Evolutionary conservation across 257 asterid species (phyloP), one percentile per base, ranked within the genome.

Genomic region (Solanum clarkiae): DNA sequence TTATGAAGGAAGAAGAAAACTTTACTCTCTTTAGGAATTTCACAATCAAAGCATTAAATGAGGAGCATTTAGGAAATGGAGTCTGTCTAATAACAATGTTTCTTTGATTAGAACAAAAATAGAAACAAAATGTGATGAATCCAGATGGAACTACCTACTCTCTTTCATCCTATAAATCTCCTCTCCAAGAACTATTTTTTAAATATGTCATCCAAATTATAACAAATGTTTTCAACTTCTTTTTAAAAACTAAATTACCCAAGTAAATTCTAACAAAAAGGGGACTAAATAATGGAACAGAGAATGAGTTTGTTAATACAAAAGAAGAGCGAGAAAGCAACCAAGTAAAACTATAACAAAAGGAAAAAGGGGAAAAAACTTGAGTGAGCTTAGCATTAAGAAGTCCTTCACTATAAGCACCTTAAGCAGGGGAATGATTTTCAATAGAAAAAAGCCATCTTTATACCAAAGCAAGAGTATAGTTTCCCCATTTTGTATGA

Each of bases 361-460:
- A 65, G 29, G 70, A n/a, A 79, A 79, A 40, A 11, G 57, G 20
- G 20, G 56, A 9, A 60, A 6, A 7, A 22, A 95, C 98, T 98
- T 96, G 95, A 80, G 98, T 96, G 86, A 96, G 95, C 93, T 93
- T 96, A 56, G 98, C 98, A 89, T 94, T 96, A 86, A 93, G 88
- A 90, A 96, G 91, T 80, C 98, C 98, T 87, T 96, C 98, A 80
- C 92, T 90, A 66, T 94, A 96, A 59, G 99, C 98, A 45, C 99
- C 99, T 88, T 96, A 98, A 69, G 98, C 99, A 36, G 99, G 99
- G 15, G 99, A 96, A 91, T 93, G 92, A 72, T 96, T 96, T 87
- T 96, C 98, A 47, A 96, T 93, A 3, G 99, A 98, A 88, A 88
- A 88, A 20, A 96, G 2, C 82, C 92, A 85, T 93, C 91, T 83